Percentiles rank a stretch among this genome's conserved stretches.
phyloP scores from a whole-genome alignment of 2,329 filamentous ascomycete genomes.

The Albifimbria verrucaria region DNA sequence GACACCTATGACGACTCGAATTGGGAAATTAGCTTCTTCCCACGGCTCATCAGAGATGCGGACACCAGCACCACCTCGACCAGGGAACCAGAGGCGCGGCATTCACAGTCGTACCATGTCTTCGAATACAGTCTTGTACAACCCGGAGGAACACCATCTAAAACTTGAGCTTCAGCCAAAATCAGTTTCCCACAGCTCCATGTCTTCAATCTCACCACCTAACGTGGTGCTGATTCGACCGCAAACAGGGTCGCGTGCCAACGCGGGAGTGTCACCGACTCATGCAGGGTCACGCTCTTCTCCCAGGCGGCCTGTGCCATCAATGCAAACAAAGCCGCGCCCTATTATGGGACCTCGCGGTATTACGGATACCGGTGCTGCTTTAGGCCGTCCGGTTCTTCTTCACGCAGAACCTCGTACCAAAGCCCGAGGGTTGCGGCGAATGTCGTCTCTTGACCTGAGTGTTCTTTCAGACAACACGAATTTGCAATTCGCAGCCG shows the following conservation, averaged over 20 bases:
- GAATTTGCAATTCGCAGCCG: conserved; percentile 50
- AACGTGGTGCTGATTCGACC: conserved; percentile 27
- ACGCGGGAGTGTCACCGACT: conserved; percentile 32
- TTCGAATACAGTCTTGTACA: conserved; percentile 80
- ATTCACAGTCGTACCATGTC: conserved; percentile 72
- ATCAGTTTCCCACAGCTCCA: conserved; percentile 18
- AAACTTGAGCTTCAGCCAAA: conserved; percentile 11
- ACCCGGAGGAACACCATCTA: conserved; percentile 52
- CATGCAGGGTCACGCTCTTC: conserved; percentile 38
- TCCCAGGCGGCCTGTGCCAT: conserved; percentile 42
- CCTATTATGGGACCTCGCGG: conserved; percentile 49
- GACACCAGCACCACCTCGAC: conserved; percentile 27
- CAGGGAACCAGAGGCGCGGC: conserved; percentile 31
- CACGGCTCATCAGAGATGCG: conserved; percentile 25
- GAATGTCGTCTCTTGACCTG: conserved; percentile 64
- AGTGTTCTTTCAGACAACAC: conserved; percentile 72
- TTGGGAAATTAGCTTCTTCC: conserved; percentile 33
- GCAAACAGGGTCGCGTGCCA: conserved; percentile 32
- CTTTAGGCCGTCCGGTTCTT: conserved; percentile 41
- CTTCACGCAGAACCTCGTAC: conserved; percentile 46
- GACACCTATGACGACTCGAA: conserved; percentile 43
- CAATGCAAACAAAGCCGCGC: conserved; percentile 49
- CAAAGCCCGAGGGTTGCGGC: conserved; percentile 34
- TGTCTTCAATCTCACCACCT: conserved; percentile 41
- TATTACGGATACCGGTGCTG: conserved; percentile 29